Percentiles rank a stretch among this genome's conserved stretches.
phyloP scores from a whole-genome alignment of 2,329 filamentous ascomycete genomes.

The Phialophora verrucosa region DNA sequence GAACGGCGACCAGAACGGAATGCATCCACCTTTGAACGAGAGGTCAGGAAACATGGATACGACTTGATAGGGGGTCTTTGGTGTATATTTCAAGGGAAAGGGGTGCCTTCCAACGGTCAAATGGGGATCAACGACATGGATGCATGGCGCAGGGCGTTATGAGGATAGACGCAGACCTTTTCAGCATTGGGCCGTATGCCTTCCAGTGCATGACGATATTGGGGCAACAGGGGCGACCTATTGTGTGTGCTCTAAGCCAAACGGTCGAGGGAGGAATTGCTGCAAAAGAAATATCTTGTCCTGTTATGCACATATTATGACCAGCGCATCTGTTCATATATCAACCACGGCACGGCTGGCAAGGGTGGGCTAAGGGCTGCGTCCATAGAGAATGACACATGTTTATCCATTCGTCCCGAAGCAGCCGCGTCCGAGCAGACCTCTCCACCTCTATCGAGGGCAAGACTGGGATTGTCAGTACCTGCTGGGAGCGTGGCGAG shows the following conservation, averaged over 20 bases:
- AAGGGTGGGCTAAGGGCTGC: background rate
- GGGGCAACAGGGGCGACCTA: background rate
- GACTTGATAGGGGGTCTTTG: background rate
- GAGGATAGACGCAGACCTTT: conserved; percentile 4
- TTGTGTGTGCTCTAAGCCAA: background rate
- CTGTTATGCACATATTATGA: background rate
- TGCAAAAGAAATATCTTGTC: background rate
- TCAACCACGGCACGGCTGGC: background rate
- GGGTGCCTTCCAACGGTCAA: background rate
- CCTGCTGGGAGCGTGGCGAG: background rate
- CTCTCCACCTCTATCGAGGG: background rate
- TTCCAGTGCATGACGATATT: background rate
- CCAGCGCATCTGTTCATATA: background rate
- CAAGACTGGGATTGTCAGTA: background rate
- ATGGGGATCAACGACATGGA: background rate
- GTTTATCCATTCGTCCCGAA: background rate
- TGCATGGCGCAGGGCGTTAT: conserved; percentile 23
- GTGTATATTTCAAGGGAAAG: background rate
- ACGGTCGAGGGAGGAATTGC: background rate
- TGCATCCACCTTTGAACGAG: background rate
- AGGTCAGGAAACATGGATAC: background rate
- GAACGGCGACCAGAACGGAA: background rate
- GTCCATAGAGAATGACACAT: background rate
- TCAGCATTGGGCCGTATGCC: background rate
- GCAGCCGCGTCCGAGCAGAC: background rate